phyloP scores from a whole-genome alignment of 2,329 filamentous ascomycete genomes.

The Curvularia lunata region DNA sequence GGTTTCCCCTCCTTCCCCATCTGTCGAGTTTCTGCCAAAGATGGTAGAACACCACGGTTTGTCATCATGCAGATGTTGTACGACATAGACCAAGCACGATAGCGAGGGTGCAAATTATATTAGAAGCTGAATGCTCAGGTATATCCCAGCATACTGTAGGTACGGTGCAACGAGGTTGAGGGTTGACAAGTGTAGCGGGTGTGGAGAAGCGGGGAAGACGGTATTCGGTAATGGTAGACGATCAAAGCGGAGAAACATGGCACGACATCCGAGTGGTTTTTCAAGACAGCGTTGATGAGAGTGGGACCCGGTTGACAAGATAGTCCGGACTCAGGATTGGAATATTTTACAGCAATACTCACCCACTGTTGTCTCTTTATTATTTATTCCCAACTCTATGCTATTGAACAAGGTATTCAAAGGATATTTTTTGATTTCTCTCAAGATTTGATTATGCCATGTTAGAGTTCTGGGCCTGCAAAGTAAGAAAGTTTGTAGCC shows the following conservation, averaged over 20 bases:
- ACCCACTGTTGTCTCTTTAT: no score
- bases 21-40: neutral
- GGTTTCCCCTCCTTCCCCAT: constrained; percentile 5
- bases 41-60: constrained; percentile 1
- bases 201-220: constrained; percentile 6
- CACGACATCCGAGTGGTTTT: constrained; percentile 1
- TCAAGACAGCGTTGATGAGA: neutral
- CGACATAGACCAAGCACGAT: neutral
- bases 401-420: no score
- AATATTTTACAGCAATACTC: no score
- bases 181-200: neutral
- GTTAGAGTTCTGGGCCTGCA: no score
- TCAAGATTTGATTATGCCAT: no score
- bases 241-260: neutral
- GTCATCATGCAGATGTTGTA: neutral
- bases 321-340: no score
- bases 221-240: neutral
- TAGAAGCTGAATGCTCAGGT: neutral
- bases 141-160: neutral
- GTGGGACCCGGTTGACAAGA: no score
- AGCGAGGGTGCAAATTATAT: neutral
- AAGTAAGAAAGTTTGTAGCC: no score
- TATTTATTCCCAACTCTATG: no score
- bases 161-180: neutral
- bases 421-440: no score